Evolutionary conservation across 129 eudicot genomes (phyloP).

Genomic region (Flaveria trinervia): DNA sequence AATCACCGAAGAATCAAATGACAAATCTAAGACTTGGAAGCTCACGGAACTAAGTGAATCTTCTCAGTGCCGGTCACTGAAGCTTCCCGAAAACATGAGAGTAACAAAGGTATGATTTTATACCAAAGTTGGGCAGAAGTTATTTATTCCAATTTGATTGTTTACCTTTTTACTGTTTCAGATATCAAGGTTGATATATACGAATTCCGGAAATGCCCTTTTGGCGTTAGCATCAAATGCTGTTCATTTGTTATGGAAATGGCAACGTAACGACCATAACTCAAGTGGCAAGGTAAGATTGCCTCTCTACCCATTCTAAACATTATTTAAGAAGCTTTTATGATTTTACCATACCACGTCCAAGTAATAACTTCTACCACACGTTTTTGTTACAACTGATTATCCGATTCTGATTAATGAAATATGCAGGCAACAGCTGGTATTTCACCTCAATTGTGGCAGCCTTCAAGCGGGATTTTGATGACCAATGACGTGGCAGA

Average conservation of each 20-base stretch:
- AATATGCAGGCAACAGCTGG: conserved; percentile 72
- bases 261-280: conserved; percentile 88
- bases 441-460: conserved; percentile 89
- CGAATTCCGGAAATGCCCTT: conserved; percentile 85
- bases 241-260: conserved; percentile 87
- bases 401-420: not conserved
- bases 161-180: conserved; percentile 19
- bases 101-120: conserved; percentile 64
- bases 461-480: conserved; percentile 88
- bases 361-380: not conserved
- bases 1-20: conserved; percentile 76
- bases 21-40: conserved; percentile 90
- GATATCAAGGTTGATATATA: conserved; percentile 89
- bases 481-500: conserved; percentile 86
- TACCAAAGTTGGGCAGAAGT: not conserved
- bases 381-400: not conserved
- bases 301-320: too few relatives aligned
- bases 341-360: not conserved
- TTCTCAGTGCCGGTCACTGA: conserved; percentile 81
- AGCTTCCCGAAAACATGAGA: conserved; percentile 84
- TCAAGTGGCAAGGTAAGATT: conserved; percentile 69
- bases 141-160: not conserved
- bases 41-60: conserved; percentile 77
- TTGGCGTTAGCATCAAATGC: conserved; percentile 94
- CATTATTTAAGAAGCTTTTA: too few relatives aligned